These are phyloP conservation scores for Cucumis cinereus DNA, from an alignment of 306 rosid genomes.

Conservation along the genomic window DNA sequence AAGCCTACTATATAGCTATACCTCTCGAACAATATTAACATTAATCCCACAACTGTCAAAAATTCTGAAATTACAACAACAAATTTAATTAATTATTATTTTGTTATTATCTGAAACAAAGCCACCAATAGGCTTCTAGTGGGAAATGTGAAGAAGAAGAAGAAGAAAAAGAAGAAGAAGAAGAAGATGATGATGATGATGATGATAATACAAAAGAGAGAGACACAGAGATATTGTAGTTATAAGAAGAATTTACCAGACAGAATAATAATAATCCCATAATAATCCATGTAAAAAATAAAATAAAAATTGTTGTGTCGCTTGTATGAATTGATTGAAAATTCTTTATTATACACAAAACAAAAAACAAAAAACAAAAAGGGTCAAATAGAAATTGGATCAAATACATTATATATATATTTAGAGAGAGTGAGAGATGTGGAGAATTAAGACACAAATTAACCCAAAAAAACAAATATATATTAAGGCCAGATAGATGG, in stretches of 20 bases:
- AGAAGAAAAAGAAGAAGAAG: no score
- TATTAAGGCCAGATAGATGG: background rate
- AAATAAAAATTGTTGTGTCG: background rate
- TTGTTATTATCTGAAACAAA: background rate
- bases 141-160: background rate
- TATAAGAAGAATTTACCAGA: background rate
- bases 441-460: background rate
- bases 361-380: background rate
- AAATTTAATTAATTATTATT: background rate
- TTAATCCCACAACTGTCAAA: conserved; percentile 19
- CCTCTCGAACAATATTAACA: conserved; percentile 5
- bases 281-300: background rate
- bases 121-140: background rate
- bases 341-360: conserved; percentile 1
- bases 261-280: background rate
- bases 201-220: background rate
- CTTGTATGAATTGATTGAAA: background rate
- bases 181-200: no score
- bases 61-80: background rate
- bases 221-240: background rate
- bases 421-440: background rate
- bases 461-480: background rate
- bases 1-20: background rate
- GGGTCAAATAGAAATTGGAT: background rate
- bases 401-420: background rate